A percentile compares a stretch with the other conserved stretches of the same genome.
phyloP scores from a whole-genome alignment of 345 rosid genomes.

The Moricandia arvensis region DNA sequence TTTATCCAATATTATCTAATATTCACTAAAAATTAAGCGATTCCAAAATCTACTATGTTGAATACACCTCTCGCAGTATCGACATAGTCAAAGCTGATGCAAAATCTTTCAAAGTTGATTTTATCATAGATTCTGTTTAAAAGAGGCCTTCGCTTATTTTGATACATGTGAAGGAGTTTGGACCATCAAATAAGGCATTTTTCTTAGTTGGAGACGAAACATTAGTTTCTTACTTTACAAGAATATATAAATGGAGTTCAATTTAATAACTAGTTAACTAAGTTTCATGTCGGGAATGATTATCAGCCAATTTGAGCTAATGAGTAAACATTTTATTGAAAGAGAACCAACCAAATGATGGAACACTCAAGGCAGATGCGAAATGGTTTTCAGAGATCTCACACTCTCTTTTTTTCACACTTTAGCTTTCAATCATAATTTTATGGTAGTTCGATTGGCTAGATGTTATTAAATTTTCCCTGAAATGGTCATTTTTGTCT shows the following conservation, averaged over 20 bases:
- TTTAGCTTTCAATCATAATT: neutral
- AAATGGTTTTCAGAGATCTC: neutral
- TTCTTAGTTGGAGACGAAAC: constrained; percentile 7
- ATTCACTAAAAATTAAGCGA: too few species aligned
- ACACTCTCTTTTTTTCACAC: neutral
- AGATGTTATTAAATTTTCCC: neutral
- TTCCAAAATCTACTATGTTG: neutral
- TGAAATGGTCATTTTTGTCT: neutral
- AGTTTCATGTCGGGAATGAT: constrained; percentile 1
- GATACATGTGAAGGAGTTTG: constrained; percentile 7
- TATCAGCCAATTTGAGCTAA: neutral
- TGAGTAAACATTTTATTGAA: neutral
- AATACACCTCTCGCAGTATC: neutral
- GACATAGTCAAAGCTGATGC: neutral
- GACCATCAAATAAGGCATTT: constrained; percentile 22
- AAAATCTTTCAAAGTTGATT: neutral
- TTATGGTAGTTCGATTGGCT: neutral
- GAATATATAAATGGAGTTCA: neutral
- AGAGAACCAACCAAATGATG: neutral
- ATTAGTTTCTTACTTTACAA: constrained; percentile 19
- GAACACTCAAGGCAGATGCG: constrained; percentile 11
- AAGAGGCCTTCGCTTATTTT: neutral
- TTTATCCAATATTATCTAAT: too few species aligned
- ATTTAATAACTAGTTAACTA: constrained; percentile 1
- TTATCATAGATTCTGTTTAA: neutral